Conservation (phyloP, 768 basidiomycete species). For the Mycena olivaceomarginata region DNA sequence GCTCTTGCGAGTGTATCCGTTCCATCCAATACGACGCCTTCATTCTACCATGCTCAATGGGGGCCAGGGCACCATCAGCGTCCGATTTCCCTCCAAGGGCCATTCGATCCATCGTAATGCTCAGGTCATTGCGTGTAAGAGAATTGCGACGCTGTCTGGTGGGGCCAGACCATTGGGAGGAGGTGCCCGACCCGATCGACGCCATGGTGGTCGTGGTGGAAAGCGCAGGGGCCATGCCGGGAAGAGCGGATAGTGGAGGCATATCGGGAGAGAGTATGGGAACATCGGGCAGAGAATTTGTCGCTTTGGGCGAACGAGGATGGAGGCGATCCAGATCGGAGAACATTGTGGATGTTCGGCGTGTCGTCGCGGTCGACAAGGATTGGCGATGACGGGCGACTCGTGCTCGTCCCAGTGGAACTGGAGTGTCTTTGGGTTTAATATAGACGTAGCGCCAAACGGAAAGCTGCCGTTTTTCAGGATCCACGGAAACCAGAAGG, state of each 20-base stretch:
- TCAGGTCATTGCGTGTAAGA: constrained; percentile 72
- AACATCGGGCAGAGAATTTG: constrained; percentile 58
- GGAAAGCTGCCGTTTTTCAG: constrained; percentile 70
- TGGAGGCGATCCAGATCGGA: constrained; percentile 59
- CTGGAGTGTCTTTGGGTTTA: constrained; percentile 74
- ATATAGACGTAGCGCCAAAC: constrained; percentile 86
- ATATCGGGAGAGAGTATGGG: constrained; percentile 65
- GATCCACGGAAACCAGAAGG: constrained; percentile 76
- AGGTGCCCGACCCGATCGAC: constrained; percentile 61
- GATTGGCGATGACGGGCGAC: constrained; percentile 64
- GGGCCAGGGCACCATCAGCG: constrained; percentile 59
- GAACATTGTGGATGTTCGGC: constrained; percentile 62
- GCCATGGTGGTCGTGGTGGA: constrained; percentile 73
- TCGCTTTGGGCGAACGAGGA: constrained; percentile 60
- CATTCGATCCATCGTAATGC: constrained; percentile 81
- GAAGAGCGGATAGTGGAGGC: constrained; percentile 67
- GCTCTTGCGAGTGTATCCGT: constrained; percentile 69
- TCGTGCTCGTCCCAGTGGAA: constrained; percentile 57
- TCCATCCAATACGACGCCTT: constrained; percentile 87
- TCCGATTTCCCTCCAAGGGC: constrained; percentile 73
- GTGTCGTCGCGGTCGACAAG: constrained; percentile 56
- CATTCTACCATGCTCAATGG: constrained; percentile 79
- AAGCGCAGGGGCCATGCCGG: constrained; percentile 73
- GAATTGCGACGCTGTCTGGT: constrained; percentile 66
- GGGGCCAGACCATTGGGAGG: constrained; percentile 54